Evolutionary conservation across 2,329 filamentous ascomycete genomes (phyloP).

Genomic region (Bretziella fagacearum): DNA sequence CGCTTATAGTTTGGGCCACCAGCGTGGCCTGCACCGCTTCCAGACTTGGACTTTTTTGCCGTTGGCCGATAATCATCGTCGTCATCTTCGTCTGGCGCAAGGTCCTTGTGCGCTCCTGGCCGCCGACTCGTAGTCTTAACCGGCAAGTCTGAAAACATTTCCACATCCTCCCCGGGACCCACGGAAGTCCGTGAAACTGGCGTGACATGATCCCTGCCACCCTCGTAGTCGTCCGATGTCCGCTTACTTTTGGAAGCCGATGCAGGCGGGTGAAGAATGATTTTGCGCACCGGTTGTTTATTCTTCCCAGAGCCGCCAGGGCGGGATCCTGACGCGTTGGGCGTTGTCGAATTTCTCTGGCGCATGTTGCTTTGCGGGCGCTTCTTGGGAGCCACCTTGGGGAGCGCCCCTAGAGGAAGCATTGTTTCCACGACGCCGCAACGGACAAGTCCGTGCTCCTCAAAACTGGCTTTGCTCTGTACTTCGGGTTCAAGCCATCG

Average conservation of each 20-base stretch:
- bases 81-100: not conserved
- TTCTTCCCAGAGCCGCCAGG: slow-evolving; percentile 19
- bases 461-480: slow-evolving; percentile 52
- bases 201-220: slow-evolving; percentile 7
- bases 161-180: slow-evolving; percentile 16
- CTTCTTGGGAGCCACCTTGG: slow-evolving; percentile 29
- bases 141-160: slow-evolving; percentile 10
- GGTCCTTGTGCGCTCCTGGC: not conserved
- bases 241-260: slow-evolving; percentile 18
- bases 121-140: slow-evolving; percentile 1
- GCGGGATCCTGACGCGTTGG: not conserved
- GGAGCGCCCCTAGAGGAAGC: slow-evolving; percentile 61
- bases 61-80: slow-evolving; percentile 10
- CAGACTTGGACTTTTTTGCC: slow-evolving; percentile 6
- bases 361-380: slow-evolving; percentile 1
- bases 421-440: slow-evolving; percentile 69
- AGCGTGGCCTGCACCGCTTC: not conserved
- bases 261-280: slow-evolving; percentile 29
- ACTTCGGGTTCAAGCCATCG: slow-evolving; percentile 42
- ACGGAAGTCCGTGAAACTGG: not conserved
- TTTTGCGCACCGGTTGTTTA: slow-evolving; percentile 23
- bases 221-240: slow-evolving; percentile 16
- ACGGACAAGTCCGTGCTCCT: slow-evolving; percentile 57
- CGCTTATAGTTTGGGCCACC: slow-evolving; percentile 1
- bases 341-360: slow-evolving; percentile 21